Base-by-base conservation (phyloP, 2,329 filamentous ascomycete species). In the Clonostachys rhizophaga region DNA sequence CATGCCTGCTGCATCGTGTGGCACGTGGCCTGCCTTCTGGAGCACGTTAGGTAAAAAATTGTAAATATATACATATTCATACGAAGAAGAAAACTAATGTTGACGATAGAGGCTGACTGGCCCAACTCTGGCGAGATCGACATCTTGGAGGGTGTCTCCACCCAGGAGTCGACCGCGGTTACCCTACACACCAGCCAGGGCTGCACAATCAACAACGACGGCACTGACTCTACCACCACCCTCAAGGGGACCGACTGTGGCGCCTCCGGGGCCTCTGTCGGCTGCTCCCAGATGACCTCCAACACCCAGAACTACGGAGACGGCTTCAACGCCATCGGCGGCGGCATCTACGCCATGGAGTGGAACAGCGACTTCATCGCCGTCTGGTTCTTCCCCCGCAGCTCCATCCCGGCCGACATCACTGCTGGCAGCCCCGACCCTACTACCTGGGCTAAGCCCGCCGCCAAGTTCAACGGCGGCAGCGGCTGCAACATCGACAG, bases 331-430 rank as follows among this genome's bases (percentile, higher is more conserved):
- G 69, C 69, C 20, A 76, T 67, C 34, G 76, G 78, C 10, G 87
- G 87, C 20, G 88, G 87, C 37, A 74, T 91, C 42, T 91, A 87
- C 57, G 86, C 82, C 34, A 80, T 85, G 47, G 83, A 91, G 64
- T 95, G 91, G 88, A 89, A 86, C 3, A 75, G 77, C 33, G 62
- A 77, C 1, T 74, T 74, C 52, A 94, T 97, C 64, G 77, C 77
- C 39, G 75, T 95, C 53, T 96, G 84, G 81, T 92, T 89, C 76
- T 96, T 95, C 68, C 74, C 84, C 1, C 84, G 88, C 50, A 65
- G 64, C 52, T 62, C 63, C 13, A 79, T 91, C 49, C 89, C 88
- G 2, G 56, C 64, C 4, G 84, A 91, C 62, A 81, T 89, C 50
- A 59, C 66, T 4, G 63, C 71, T 16, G 78, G 75, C 18, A 70